phyloP scores from a whole-genome alignment of 306 rosid genomes.

The Castanopsis chinensis region DNA sequence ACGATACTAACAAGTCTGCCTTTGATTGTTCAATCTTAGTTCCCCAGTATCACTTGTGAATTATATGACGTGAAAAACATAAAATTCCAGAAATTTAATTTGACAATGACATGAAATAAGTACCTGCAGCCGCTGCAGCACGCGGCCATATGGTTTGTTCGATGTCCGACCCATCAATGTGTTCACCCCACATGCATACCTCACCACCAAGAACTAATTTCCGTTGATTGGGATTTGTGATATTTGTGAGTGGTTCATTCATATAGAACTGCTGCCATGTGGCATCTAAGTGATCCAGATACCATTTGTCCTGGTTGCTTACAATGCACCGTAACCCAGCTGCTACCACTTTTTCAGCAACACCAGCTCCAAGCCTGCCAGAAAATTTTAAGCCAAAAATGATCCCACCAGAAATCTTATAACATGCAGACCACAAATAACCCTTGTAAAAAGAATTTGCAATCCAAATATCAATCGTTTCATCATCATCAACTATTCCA shows the following conservation, averaged over 20 bases:
- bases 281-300: slow-evolving; percentile 40
- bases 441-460: not conserved
- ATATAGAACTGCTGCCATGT: slow-evolving; percentile 38
- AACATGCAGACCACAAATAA: not conserved
- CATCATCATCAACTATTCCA: not conserved
- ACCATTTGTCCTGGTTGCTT: slow-evolving; percentile 54
- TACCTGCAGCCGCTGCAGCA: slow-evolving; percentile 58
- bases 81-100: not conserved
- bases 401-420: not conserved
- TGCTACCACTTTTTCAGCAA: slow-evolving; percentile 31
- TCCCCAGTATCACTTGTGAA: not conserved
- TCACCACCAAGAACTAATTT: slow-evolving; percentile 41
- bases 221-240: slow-evolving; percentile 29
- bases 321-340: slow-evolving; percentile 52
- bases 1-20: not conserved
- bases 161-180: slow-evolving; percentile 35
- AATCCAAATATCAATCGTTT: no score
- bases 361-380: slow-evolving; percentile 40
- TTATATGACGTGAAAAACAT: not conserved
- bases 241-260: slow-evolving; percentile 40
- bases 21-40: not conserved
- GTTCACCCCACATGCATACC: slow-evolving; percentile 52
- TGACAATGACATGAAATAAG: not conserved
- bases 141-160: slow-evolving; percentile 52
- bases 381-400: not conserved